These are phyloP conservation scores for Penicillium digitatum DNA, from an alignment of 2,329 filamentous ascomycete species.

Conservation along the genomic window DNA sequence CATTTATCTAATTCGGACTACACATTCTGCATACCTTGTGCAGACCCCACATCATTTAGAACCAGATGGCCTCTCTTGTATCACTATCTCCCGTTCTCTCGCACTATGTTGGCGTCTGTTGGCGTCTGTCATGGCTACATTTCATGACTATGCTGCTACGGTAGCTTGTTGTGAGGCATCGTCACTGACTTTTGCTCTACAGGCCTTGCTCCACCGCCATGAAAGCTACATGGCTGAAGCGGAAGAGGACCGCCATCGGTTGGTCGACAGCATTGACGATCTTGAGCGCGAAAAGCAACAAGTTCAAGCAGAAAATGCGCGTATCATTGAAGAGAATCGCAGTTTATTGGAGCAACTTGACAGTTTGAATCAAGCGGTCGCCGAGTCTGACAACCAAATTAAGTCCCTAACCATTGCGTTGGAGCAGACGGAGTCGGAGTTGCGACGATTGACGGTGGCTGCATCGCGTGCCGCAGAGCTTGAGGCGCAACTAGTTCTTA, in stretches of 20 bases:
- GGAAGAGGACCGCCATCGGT: constrained; percentile 73
- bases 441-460: constrained; percentile 69
- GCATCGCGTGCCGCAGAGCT: constrained; percentile 71
- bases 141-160: constrained; percentile 21
- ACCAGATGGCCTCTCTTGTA: constrained; percentile 23
- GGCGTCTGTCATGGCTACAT: constrained; percentile 30
- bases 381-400: constrained; percentile 75
- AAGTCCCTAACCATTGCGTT: constrained; percentile 72
- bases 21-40: not conserved
- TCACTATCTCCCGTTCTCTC: constrained; percentile 28
- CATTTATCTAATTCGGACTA: not conserved
- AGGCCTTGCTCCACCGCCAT: constrained; percentile 89
- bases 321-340: constrained; percentile 78
- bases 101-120: constrained; percentile 28
- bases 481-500: constrained; percentile 70
- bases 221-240: constrained; percentile 92
- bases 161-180: constrained; percentile 30
- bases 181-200: constrained; percentile 67
- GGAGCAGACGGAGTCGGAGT: constrained; percentile 70
- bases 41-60: not conserved
- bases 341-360: constrained; percentile 79
- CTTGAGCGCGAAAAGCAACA: constrained; percentile 70
- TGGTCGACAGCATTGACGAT: constrained; percentile 68
- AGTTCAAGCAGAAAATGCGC: constrained; percentile 72
- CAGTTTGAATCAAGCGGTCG: constrained; percentile 70